Base-by-base conservation (phyloP, 805 yeast genomes). In the Candida odintsovae region DNA sequence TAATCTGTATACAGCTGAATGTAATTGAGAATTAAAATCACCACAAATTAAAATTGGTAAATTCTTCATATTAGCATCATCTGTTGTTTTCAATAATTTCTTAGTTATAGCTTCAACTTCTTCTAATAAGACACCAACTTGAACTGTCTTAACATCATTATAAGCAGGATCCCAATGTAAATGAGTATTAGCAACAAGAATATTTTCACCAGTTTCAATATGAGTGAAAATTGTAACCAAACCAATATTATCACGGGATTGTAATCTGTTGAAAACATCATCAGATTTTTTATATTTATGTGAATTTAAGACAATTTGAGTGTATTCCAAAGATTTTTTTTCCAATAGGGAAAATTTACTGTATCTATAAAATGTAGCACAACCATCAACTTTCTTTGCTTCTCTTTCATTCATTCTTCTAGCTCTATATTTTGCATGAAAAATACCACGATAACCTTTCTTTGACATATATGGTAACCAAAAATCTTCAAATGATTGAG, bases 91-190 rank as follows among this genome's bases (percentile, higher is more conserved):
- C 48, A 50, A 42, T 13, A 45, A 35, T 42, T 49, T 51, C 59
- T 78, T 80, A 38, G 82, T 68, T 41, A 87, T 65, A 7, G 69
- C 69, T 61, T 88, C 94, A 60, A 95, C 67, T 66, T 94, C 96
- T 58, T 92, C 97, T 57, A 94, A 69, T 52, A 94, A 70, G 25
- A 94, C 84, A 38, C 96, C 97, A 46, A 87, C 94, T 71, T 94
- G 99, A 69, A 94, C 84, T 3, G 97, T 81, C 66, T 94, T 94
- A 47, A 94, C 99, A 68, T 94, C 99, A 63, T 88, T 88, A 62
- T 83, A 87, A 42, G 86, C 88, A 4, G 99, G 99, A 70, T 94
- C 97, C 98, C 99, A 94, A 65, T 92, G 97, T 64, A 94, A 78
- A 73, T 94, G 99, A 0, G 98, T 92, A 59, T 90, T 92, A 4